phyloP scores from a whole-genome alignment of 192 early-diverging fungal species.

The Diversispora epigaea region DNA sequence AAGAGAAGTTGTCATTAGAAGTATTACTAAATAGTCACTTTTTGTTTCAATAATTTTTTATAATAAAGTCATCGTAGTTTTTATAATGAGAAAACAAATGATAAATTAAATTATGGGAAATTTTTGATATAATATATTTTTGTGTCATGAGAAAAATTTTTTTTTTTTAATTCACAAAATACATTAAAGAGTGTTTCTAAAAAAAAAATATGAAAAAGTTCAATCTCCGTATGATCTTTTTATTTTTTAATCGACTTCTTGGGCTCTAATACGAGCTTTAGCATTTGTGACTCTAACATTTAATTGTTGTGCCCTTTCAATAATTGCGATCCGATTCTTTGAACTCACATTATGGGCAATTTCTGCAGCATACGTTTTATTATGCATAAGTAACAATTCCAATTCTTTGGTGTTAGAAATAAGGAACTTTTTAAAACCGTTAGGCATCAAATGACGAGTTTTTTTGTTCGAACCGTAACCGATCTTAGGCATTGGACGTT shows the following conservation, averaged over 20 bases:
- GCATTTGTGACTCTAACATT: slow-evolving; percentile 94
- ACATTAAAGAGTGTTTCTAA: too few relatives aligned
- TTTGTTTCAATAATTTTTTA: too few relatives aligned
- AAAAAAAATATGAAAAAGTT: too few relatives aligned
- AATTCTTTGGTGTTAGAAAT: slow-evolving; percentile 91
- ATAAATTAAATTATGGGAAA: too few relatives aligned
- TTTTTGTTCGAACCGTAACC: slow-evolving; percentile 98
- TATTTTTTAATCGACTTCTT: slow-evolving; percentile 25
- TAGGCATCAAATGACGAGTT: slow-evolving; percentile 95
- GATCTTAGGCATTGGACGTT: slow-evolving; percentile 98
- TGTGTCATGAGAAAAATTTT: too few relatives aligned
- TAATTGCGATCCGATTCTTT: slow-evolving; percentile 88
- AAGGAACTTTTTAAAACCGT: slow-evolving; percentile 99
- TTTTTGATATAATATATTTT: too few relatives aligned
- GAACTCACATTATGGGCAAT: slow-evolving; percentile 97
- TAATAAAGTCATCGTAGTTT: too few relatives aligned
- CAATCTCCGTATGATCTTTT: too few relatives aligned
- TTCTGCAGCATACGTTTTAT: slow-evolving; percentile 98
- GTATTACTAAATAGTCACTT: too few relatives aligned
- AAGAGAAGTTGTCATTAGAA: too few relatives aligned
- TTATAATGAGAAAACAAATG: too few relatives aligned
- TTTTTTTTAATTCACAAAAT: too few relatives aligned
- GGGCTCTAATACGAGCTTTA: slow-evolving; percentile 31
- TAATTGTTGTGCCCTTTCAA: slow-evolving; percentile 94
- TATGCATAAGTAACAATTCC: slow-evolving; percentile 98